These are phyloP conservation scores for Globisporangium acanthophoron DNA, from an alignment of 352 stramenopile species.

Conservation along the genomic window DNA sequence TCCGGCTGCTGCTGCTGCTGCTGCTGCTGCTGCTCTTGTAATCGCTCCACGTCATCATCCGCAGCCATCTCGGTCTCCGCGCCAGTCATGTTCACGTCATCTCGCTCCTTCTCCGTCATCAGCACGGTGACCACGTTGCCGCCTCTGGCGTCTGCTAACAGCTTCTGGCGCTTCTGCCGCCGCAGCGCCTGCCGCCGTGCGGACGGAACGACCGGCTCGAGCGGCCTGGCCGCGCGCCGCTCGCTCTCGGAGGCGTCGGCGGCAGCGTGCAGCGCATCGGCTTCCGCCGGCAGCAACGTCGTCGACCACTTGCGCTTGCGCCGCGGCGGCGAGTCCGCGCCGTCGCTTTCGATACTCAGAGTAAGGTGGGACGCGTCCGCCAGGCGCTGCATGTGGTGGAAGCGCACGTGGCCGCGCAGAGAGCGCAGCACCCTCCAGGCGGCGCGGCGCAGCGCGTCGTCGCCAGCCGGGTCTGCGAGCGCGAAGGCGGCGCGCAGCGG, in stretches of 20 bases:
- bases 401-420: conserved; percentile 49
- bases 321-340: conserved; percentile 6
- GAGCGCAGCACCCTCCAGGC: conserved; percentile 58
- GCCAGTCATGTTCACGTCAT: not conserved
- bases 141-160: conserved; percentile 1
- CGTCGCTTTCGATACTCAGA: not conserved
- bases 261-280: conserved; percentile 2
- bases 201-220: conserved; percentile 38
- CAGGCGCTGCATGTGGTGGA: conserved; percentile 56
- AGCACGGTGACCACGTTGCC: not conserved
- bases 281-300: conserved; percentile 26
- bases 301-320: conserved; percentile 77
- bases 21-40: conserved; percentile 8
- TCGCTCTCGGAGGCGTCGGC: not conserved
- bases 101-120: not conserved
- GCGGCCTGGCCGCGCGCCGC: conserved; percentile 12
- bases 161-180: conserved; percentile 26
- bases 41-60: not conserved
- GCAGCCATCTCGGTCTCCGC: not conserved
- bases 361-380: not conserved
- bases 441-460: conserved; percentile 47
- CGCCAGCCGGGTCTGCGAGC: conserved; percentile 43
- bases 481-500: conserved; percentile 56
- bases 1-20: conserved; percentile 1
- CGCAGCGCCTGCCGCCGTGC: conserved; percentile 37